These are phyloP conservation scores for Cytospora piceicola DNA, from an alignment of 2,329 filamentous ascomycete genomes.

Conservation along the genomic window DNA sequence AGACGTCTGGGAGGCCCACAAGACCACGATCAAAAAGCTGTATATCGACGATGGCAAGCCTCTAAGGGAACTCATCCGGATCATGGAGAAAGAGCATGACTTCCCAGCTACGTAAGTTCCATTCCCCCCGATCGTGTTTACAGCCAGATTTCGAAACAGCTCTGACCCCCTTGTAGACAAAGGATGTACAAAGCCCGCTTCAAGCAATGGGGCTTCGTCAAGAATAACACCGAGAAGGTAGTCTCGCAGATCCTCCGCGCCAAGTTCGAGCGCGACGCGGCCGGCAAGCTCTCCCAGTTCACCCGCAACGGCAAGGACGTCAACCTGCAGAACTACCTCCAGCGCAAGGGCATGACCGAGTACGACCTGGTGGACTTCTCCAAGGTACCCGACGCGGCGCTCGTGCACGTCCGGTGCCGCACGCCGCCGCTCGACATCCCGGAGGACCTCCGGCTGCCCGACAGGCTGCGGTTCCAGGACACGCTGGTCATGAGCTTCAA, in stretches of 20 bases:
- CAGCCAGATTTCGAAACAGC: neutral
- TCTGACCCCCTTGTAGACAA: constrained; percentile 41
- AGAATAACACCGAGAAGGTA: constrained; percentile 59
- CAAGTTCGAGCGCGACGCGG: constrained; percentile 57
- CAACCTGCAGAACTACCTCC: constrained; percentile 56
- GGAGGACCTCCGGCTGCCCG: constrained; percentile 19
- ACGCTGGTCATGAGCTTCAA: constrained; percentile 25
- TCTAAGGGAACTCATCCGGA: constrained; percentile 22
- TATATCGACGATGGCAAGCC: constrained; percentile 27
- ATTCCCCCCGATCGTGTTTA: neutral
- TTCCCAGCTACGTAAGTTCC: constrained; percentile 24
- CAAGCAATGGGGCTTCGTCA: constrained; percentile 59
- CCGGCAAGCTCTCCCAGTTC: constrained; percentile 57
- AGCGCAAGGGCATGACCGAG: constrained; percentile 57
- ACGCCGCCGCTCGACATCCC: constrained; percentile 22
- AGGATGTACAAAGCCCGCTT: constrained; percentile 62
- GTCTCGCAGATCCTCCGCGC: constrained; percentile 55
- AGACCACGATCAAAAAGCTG: constrained; percentile 15
- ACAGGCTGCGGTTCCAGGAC: constrained; percentile 26
- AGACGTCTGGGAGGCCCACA: constrained; percentile 25
- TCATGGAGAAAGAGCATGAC: constrained; percentile 23
- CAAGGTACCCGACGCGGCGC: constrained; percentile 10
- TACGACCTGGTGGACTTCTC: constrained; percentile 55
- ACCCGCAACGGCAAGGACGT: constrained; percentile 57
- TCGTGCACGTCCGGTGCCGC: constrained; percentile 26